Percentiles rank a stretch among this genome's conserved stretches.
phyloP scores from a whole-genome alignment of 148 eudicot species.

The Silene uniflora region DNA sequence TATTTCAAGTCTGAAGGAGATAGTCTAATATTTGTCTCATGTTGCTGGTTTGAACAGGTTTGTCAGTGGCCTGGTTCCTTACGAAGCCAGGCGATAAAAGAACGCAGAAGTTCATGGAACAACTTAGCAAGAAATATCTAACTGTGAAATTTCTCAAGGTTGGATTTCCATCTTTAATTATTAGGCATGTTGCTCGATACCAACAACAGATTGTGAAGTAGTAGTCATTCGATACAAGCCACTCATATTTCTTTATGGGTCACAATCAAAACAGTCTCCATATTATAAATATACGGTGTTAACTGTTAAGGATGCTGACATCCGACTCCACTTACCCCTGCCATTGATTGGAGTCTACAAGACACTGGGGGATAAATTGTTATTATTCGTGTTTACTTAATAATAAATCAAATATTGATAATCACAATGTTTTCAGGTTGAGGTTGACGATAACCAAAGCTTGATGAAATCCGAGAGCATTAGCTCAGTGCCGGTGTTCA shows the following conservation, averaged over 20 bases:
- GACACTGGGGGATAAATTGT: too few relatives aligned
- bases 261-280: background rate
- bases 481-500: constrained; percentile 46
- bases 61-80: constrained; percentile 45
- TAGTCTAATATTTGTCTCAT: background rate
- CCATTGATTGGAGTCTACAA: too few relatives aligned
- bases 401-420: background rate
- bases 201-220: background rate
- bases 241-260: background rate
- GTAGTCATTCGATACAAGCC: background rate
- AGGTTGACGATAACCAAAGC: constrained; percentile 38
- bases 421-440: constrained; percentile 28
- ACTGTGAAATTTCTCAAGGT: constrained; percentile 57
- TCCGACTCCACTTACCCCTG: too few relatives aligned
- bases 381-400: background rate
- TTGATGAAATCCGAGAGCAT: constrained; percentile 46
- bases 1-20: too few relatives aligned
- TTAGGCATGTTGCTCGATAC: background rate
- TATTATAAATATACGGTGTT: too few relatives aligned
- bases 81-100: constrained; percentile 36
- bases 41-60: constrained; percentile 31
- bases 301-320: too few relatives aligned
- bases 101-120: constrained; percentile 37
- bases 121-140: constrained; percentile 44
- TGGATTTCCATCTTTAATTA: background rate